Evolutionary conservation across 441 rosid species (phyloP).

Genomic region (Pelargonium cotyledonis): DNA sequence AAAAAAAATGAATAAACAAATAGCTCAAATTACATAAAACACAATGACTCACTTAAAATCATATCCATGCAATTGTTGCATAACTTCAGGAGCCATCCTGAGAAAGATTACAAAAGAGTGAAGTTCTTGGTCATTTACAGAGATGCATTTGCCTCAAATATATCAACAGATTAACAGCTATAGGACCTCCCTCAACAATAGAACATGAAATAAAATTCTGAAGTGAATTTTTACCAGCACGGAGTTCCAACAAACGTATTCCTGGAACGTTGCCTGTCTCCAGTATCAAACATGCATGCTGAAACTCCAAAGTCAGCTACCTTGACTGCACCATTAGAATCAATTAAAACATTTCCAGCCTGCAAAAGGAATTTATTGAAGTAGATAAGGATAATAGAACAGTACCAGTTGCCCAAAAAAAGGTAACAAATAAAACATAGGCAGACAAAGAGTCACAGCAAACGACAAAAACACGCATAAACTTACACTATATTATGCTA

Average conservation of each 20-base stretch:
- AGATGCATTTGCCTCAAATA: neutral
- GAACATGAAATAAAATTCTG: constrained; percentile 4
- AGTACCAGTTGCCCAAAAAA: constrained; percentile 8
- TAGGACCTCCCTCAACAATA: neutral
- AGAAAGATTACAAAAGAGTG: constrained; percentile 17
- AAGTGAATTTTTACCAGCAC: constrained; percentile 65
- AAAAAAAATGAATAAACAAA: neutral
- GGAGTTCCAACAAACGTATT: constrained; percentile 99
- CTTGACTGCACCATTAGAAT: constrained; percentile 71
- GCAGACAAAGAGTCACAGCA: neutral
- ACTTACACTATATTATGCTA: neutral
- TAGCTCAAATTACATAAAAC: constrained; percentile 11
- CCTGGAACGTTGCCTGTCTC: constrained; percentile 92
- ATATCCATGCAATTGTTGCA: constrained; percentile 97
- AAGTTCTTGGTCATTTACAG: constrained; percentile 12
- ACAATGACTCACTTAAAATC: constrained; percentile 77
- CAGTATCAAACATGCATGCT: constrained; percentile 95
- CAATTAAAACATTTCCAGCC: constrained; percentile 91
- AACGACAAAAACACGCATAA: neutral
- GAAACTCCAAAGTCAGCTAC: constrained; percentile 97
- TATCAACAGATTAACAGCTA: neutral
- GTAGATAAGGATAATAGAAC: constrained; percentile 15
- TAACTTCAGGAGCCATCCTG: constrained; percentile 99
- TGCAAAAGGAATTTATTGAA: constrained; percentile 31
- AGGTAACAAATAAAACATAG: neutral